phyloP scores from a whole-genome alignment of 2,329 filamentous ascomycete species.

The Thielaviopsis musarum region DNA sequence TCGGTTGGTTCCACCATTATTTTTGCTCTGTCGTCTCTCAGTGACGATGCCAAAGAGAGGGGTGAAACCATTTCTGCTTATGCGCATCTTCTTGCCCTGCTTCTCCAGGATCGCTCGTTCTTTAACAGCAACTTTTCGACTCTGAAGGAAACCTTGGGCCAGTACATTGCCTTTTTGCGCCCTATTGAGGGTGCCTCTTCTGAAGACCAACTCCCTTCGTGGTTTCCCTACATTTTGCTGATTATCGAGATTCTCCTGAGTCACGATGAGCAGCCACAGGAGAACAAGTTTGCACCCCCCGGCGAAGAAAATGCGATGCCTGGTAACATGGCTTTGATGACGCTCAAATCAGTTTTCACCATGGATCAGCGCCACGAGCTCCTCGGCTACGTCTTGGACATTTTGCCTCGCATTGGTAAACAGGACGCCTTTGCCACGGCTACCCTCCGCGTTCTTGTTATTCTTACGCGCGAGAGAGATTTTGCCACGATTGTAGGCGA shows the following conservation, averaged over 20 bases:
- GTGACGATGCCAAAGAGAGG: slow-evolving; percentile 42
- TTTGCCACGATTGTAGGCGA: slow-evolving; percentile 65
- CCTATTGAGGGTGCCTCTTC: slow-evolving; percentile 46
- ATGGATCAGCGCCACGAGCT: slow-evolving; percentile 44
- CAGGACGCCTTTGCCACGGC: slow-evolving; percentile 73
- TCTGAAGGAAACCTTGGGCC: slow-evolving; percentile 58
- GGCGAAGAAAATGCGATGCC: slow-evolving; percentile 29
- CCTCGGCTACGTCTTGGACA: slow-evolving; percentile 61
- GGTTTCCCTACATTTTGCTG: slow-evolving; percentile 79
- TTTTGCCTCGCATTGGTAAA: slow-evolving; percentile 75
- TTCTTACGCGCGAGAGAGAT: slow-evolving; percentile 63
- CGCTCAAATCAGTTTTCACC: slow-evolving; percentile 23
- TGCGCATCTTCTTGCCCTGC: slow-evolving; percentile 75
- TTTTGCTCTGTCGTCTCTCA: slow-evolving; percentile 61
- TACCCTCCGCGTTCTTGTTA: slow-evolving; percentile 66
- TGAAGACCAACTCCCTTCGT: slow-evolving; percentile 67
- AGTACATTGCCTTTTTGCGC: slow-evolving; percentile 65
- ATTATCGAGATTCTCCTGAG: slow-evolving; percentile 83
- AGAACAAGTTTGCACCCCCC: slow-evolving; percentile 50
- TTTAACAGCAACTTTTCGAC: slow-evolving; percentile 60
- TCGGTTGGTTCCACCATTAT: slow-evolving; percentile 63
- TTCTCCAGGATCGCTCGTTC: slow-evolving; percentile 69
- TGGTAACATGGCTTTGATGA: slow-evolving; percentile 17
- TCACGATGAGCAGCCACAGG: slow-evolving; percentile 66
- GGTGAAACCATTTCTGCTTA: slow-evolving; percentile 60